Base-by-base conservation (phyloP, 805 yeast genomes). In the Pichia eremophila region DNA sequence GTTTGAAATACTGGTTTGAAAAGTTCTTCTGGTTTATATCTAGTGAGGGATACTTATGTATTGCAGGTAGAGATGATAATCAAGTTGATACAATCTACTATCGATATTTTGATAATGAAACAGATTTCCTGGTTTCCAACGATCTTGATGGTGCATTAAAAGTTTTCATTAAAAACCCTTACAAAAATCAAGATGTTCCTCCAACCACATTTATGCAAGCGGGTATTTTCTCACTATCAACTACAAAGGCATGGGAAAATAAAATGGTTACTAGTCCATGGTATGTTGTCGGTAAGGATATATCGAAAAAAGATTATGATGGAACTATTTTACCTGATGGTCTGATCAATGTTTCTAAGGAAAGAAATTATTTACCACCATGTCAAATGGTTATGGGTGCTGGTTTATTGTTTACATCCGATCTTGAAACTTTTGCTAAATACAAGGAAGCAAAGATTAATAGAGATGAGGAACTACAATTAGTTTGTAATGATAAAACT, bases 1-100 rank as follows among this genome's bases (percentile, higher is more conserved):
- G 97, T 42, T 71, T 77, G 5, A 88, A 87, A 42, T 82, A 72
- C 60, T 90, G 96, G 86, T 93, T 93, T 68, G 99, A 93, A 61
- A 93, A 91, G 64, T 91, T 83, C 63, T 79, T 74, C 58, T 93
- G 99, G 99, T 93, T 93, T 59, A 71, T 90, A n/a, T 78, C 96
- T 0, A 80, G 83, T 54, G 98, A 91, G 60, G 90, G 93, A 0
- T 89, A 85, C 59, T 67, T 93, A 44, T 85, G 95, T 49, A 64
- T 93, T 46, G 88, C 90, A 42, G 98, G 97, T 2, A 79, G 88
- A 53, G 96, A 93, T 60, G 76, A 73, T 22, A 62, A 77, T 5
- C 98, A 91, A 61, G 73, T 79, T 5, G 96, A 90, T 57, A 75
- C 86, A 68, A 76, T 93, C 28, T 85, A 84, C 58, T 81, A 82